These are phyloP conservation scores for Turritis glabra DNA, from an alignment of 345 rosid species.

Conservation along the genomic window DNA sequence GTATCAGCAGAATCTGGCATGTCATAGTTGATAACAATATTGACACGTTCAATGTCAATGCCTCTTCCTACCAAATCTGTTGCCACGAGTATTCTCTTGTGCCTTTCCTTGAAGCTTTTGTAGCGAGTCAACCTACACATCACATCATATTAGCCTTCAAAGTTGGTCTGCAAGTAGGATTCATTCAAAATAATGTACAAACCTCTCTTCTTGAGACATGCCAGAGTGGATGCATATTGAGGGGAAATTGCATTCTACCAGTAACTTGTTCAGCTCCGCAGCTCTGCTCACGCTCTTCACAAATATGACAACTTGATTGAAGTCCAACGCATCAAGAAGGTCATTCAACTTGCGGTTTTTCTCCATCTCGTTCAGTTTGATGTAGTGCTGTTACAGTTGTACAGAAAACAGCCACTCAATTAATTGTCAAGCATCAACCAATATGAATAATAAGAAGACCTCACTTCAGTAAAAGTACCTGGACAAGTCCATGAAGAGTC, in stretches of 20 bases:
- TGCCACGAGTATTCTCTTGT: slow-evolving; percentile 94
- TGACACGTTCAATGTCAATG: slow-evolving; percentile 96
- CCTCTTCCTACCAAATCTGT: slow-evolving; percentile 98
- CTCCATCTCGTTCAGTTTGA: slow-evolving; percentile 93
- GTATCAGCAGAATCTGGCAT: slow-evolving; percentile 99
- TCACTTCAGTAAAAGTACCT: slow-evolving; percentile 46
- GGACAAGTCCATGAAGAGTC: slow-evolving; percentile 99
- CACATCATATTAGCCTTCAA: not conserved
- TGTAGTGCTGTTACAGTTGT: slow-evolving; percentile 72
- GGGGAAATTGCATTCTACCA: slow-evolving; percentile 94
- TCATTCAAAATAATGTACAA: not conserved
- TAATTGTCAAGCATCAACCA: not conserved
- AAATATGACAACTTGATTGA: slow-evolving; percentile 96
- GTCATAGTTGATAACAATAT: slow-evolving; percentile 96
- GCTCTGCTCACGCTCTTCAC: slow-evolving; percentile 97
- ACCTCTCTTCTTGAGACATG: slow-evolving; percentile 99
- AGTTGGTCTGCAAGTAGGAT: not conserved
- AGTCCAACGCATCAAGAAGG: slow-evolving; percentile 97
- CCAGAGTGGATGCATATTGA: slow-evolving; percentile 99
- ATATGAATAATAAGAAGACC: not conserved
- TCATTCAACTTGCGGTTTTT: slow-evolving; percentile 96
- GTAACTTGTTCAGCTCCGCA: slow-evolving; percentile 90
- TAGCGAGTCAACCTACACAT: slow-evolving; percentile 81
- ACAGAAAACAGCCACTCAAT: not conserved
- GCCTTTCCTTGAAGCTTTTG: slow-evolving; percentile 98